Evolutionary conservation across 2,329 filamentous ascomycete species (phyloP).

Genomic region (Cladosporium sp.): DNA sequence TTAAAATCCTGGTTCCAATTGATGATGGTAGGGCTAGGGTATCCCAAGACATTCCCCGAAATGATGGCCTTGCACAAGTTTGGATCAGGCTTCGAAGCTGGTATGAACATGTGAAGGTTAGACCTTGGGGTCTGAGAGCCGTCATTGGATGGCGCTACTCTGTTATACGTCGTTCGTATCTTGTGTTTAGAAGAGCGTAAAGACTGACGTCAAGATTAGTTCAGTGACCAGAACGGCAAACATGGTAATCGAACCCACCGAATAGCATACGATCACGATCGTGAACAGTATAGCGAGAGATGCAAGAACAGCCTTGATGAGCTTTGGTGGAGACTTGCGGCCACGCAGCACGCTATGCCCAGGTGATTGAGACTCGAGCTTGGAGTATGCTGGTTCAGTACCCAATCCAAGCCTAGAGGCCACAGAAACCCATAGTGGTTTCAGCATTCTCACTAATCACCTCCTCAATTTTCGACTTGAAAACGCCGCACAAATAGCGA

Average conservation of each 20-base stretch:
- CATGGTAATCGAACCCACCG: neutral
- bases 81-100: slow-evolving; percentile 10
- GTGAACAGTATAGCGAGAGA: neutral
- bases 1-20: slow-evolving; percentile 21
- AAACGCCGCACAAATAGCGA: too few species aligned
- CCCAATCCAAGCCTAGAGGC: too few species aligned
- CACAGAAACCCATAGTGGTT: too few species aligned
- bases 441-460: too few species aligned
- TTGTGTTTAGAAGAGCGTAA: neutral
- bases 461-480: too few species aligned
- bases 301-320: neutral
- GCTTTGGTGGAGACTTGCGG: too few species aligned
- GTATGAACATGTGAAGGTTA: neutral
- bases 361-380: too few species aligned
- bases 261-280: neutral
- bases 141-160: neutral
- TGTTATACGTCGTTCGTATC: neutral
- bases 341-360: too few species aligned
- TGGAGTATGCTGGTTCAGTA: too few species aligned
- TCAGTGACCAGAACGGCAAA: neutral
- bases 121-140: too few species aligned
- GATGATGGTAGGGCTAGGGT: slow-evolving; percentile 23
- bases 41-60: slow-evolving; percentile 22
- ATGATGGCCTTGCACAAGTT: slow-evolving; percentile 24
- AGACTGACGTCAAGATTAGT: neutral